These are phyloP conservation scores for Silybum marianum DNA, from an alignment of 129 eudicot genomes.

Conservation along the genomic window DNA sequence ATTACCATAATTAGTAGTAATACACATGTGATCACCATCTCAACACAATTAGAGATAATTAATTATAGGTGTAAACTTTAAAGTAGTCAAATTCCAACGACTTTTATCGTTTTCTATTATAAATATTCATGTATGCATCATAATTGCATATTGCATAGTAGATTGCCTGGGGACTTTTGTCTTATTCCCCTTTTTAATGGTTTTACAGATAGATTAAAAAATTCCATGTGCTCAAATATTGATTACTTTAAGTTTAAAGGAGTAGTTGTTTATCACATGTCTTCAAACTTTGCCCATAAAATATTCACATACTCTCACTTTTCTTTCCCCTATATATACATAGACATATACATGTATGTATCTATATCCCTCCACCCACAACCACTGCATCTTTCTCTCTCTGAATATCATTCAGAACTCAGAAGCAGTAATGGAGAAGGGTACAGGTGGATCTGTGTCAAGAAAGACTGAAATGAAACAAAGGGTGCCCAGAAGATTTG, in stretches of 20 bases:
- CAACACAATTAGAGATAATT: not conserved
- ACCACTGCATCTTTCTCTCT: not conserved
- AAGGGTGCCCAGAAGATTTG: slow-evolving; percentile 23
- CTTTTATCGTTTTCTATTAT: not conserved
- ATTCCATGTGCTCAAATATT: slow-evolving; percentile 14
- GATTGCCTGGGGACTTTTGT: slow-evolving; percentile 8
- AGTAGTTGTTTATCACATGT: slow-evolving; percentile 12
- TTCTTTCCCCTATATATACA: slow-evolving; percentile 21
- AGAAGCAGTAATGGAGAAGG: slow-evolving; percentile 34
- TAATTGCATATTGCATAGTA: not conserved
- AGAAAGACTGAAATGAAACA: slow-evolving; percentile 10
- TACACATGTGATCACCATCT: not conserved
- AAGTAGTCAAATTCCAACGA: not conserved
- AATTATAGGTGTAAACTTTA: not conserved
- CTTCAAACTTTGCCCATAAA: slow-evolving; percentile 9
- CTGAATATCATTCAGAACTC: not conserved
- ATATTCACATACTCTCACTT: slow-evolving; percentile 31
- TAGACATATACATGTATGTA: not conserved
- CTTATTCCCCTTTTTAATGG: not conserved
- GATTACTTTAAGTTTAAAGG: slow-evolving; percentile 3
- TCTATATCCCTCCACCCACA: not conserved
- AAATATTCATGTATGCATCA: not conserved
- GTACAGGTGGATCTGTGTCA: slow-evolving; percentile 14
- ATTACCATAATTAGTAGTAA: not conserved
- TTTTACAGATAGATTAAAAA: not conserved